Evolutionary conservation across 139 green algal species (phyloP).

Genomic region (Chloropicon primus): DNA sequence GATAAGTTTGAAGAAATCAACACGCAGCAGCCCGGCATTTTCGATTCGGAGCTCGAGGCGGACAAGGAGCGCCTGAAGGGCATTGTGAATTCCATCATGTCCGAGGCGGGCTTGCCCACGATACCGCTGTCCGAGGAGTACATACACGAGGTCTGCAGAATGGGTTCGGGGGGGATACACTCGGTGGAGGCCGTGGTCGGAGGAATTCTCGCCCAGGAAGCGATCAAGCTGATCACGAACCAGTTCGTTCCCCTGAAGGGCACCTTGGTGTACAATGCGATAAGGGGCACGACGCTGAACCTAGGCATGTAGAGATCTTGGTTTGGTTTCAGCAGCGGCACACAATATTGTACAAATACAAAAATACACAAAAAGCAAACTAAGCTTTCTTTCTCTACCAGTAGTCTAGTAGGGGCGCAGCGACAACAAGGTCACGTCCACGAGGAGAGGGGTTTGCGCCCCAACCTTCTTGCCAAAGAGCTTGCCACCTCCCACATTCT

Average conservation of each 20-base stretch:
- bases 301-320: not conserved
- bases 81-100: constrained; percentile 20
- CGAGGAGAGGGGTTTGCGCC: constrained; percentile 6
- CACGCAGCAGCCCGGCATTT: constrained; percentile 36
- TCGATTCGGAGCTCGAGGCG: constrained; percentile 33
- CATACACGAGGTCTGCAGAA: constrained; percentile 55
- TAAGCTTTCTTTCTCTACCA: not conserved
- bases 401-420: constrained; percentile 17
- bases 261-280: constrained; percentile 79
- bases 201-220: constrained; percentile 84
- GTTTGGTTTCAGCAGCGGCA: too few species aligned
- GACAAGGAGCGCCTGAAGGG: constrained; percentile 58
- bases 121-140: constrained; percentile 38
- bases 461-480: constrained; percentile 13
- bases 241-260: constrained; percentile 79
- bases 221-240: constrained; percentile 87
- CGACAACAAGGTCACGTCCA: constrained; percentile 13
- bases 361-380: not conserved
- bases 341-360: not conserved
- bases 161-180: constrained; percentile 71
- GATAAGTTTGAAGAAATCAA: constrained; percentile 46
- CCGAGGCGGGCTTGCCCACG: constrained; percentile 17
- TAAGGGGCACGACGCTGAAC: constrained; percentile 18
- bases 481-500: constrained; percentile 14
- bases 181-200: constrained; percentile 71